phyloP scores from a whole-genome alignment of 305 asterid genomes.

The Fraxinus greggii region DNA sequence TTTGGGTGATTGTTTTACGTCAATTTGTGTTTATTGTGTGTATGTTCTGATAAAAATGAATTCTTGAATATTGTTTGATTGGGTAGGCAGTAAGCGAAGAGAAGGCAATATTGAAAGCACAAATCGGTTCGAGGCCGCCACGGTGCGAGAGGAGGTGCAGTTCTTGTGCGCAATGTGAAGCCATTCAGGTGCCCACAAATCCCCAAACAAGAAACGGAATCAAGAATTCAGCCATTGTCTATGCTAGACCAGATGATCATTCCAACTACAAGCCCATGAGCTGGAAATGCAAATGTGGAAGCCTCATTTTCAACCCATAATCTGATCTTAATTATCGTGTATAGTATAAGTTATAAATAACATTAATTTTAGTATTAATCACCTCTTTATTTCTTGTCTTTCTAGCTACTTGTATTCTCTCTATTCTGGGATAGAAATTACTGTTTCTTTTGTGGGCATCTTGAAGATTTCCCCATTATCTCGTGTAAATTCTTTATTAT shows the following conservation, averaged over 20 bases:
- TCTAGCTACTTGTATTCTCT: not conserved
- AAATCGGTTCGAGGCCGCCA: conserved; percentile 81
- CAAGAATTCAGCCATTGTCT: conserved; percentile 18
- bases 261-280: conserved; percentile 69
- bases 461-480: not conserved
- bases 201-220: conserved; percentile 31
- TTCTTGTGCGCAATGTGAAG: conserved; percentile 63
- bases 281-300: conserved; percentile 66
- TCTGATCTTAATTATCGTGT: not conserved
- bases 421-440: not conserved
- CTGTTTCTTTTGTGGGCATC: not conserved
- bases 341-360: not conserved
- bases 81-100: conserved; percentile 26
- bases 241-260: conserved; percentile 38
- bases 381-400: not conserved
- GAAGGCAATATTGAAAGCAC: conserved; percentile 34
- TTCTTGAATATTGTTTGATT: not conserved
- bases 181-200: conserved; percentile 79
- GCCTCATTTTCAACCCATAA: conserved; percentile 52
- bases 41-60: not conserved
- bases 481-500: not conserved
- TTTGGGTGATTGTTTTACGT: not conserved
- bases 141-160: conserved; percentile 67
- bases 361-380: not conserved
- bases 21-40: not conserved